These are phyloP conservation scores for Bathelium albidoporum DNA, from an alignment of 495 filamentous ascomycete species.

Conservation along the genomic window DNA sequence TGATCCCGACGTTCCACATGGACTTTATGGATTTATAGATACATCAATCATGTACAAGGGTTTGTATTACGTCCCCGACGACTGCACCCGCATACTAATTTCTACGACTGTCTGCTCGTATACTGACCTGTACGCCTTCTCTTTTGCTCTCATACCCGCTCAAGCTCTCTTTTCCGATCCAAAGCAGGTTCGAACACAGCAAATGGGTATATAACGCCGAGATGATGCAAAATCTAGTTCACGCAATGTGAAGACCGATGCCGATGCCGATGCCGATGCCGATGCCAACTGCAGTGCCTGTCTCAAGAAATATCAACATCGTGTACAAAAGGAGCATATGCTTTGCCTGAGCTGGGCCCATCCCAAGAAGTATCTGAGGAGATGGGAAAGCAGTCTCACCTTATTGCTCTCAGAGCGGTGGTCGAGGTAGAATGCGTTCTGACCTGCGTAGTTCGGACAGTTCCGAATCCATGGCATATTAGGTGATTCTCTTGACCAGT, in stretches of 20 bases:
- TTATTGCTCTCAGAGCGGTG: too few relatives aligned
- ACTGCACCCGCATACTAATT: background rate
- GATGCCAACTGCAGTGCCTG: background rate
- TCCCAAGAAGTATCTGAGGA: too few relatives aligned
- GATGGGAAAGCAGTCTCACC: background rate
- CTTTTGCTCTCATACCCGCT: background rate
- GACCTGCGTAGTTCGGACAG: too few relatives aligned
- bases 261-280: background rate
- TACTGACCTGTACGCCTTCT: background rate
- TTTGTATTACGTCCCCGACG: background rate
- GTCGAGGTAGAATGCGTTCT: too few relatives aligned
- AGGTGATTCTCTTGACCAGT: background rate
- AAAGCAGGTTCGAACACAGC: background rate
- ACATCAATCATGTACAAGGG: background rate
- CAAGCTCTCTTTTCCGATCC: background rate
- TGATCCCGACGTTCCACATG: background rate
- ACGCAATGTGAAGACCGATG: background rate
- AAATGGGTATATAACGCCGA: slow-evolving; percentile 4
- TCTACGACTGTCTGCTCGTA: background rate
- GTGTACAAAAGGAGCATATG: too few relatives aligned
- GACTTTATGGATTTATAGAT: background rate
- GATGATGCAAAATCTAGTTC: background rate
- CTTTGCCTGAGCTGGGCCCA: too few relatives aligned
- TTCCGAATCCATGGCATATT: background rate
- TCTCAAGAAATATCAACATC: too few relatives aligned